Evolutionary conservation across 1,139 yeast species (phyloP), one percentile per base, ranked within the genome.

Genomic region (Saccharomyces hybrid): DNA sequence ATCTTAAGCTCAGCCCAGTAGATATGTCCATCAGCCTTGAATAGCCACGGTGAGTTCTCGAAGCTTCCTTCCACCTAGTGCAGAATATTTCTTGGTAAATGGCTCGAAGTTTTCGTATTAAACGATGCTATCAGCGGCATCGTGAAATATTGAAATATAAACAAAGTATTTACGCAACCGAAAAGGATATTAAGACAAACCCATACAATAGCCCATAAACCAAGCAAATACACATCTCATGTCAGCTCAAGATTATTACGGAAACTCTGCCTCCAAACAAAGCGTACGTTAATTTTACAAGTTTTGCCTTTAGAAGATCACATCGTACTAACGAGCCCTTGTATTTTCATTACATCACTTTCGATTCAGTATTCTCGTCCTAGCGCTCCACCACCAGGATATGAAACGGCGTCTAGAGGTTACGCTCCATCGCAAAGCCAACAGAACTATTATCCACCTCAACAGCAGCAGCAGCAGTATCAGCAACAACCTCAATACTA

Each of bases 351-450:
- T 47, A 16, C 34, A 14, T 26, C 42, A 27, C 26, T 32, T 41
- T 23, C 23, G 8, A 31, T 25, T 16, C 28, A 58, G 58, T 58
- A 58, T 49, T 46, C 53, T 26, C 60, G 62, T 53, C 63, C 63
- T 50, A 52, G 53, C 51, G 62, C 58, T 13, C 62, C 62, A 16
- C 61, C 61, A 29, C 62, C 62, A 56, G 51, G 53, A 14, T 59
- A 58, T 32, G 47, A 49, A 16, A 19, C 31, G 23, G 46, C 41
- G 19, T 9, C 26, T 23, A 54, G 56, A 47, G 60, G 57, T 13
- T 52, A 55, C 26, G 49, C 52, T 26, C 42, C 53, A 38, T 28
- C 51, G 9, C 46, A 51, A 19, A 53, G 47, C 11, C 57, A 47
- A 26, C 58, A 46, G 38, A 57, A 46, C 28, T 51, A 47, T 26